phyloP scores from a whole-genome alignment of 2,329 filamentous ascomycete genomes.

The Phaeosphaeriaceae sp. region DNA sequence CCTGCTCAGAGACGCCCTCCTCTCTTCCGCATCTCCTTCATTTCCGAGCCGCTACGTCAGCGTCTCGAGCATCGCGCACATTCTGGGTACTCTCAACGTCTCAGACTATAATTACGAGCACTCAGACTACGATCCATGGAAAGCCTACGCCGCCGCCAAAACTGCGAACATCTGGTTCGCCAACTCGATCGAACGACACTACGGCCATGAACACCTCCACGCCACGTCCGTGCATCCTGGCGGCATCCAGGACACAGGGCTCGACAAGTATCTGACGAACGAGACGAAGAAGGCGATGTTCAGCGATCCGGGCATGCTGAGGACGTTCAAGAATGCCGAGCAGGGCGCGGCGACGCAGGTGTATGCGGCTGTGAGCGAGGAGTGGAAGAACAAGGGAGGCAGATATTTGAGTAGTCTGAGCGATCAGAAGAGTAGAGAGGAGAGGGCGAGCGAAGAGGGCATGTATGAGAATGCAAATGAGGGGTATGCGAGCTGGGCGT shows the following conservation, averaged over 20 bases:
- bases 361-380: slow-evolving; percentile 44
- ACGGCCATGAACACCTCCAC: slow-evolving; percentile 17
- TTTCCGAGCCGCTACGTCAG: slow-evolving; percentile 48
- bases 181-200: slow-evolving; percentile 27
- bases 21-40: slow-evolving; percentile 44
- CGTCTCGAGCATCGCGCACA: slow-evolving; percentile 40
- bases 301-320: slow-evolving; percentile 4
- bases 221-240: slow-evolving; percentile 27
- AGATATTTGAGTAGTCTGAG: slow-evolving; percentile 30
- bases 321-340: slow-evolving; percentile 36
- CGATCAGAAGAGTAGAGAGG: slow-evolving; percentile 8
- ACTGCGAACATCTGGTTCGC: slow-evolving; percentile 53
- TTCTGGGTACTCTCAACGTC: slow-evolving; percentile 47
- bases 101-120: slow-evolving; percentile 51
- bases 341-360: slow-evolving; percentile 53
- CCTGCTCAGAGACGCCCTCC: slow-evolving; percentile 55
- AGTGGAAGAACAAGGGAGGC: slow-evolving; percentile 43
- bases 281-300: slow-evolving; percentile 3
- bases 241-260: slow-evolving; percentile 14
- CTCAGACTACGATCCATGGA: slow-evolving; percentile 42
- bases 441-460: slow-evolving; percentile 12
- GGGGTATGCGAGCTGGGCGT: slow-evolving; percentile 30
- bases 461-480: slow-evolving; percentile 16
- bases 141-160: slow-evolving; percentile 59
- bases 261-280: slow-evolving; percentile 10